phyloP scores from a whole-genome alignment of 768 basidiomycete species.

The Podaxis pistillaris region DNA sequence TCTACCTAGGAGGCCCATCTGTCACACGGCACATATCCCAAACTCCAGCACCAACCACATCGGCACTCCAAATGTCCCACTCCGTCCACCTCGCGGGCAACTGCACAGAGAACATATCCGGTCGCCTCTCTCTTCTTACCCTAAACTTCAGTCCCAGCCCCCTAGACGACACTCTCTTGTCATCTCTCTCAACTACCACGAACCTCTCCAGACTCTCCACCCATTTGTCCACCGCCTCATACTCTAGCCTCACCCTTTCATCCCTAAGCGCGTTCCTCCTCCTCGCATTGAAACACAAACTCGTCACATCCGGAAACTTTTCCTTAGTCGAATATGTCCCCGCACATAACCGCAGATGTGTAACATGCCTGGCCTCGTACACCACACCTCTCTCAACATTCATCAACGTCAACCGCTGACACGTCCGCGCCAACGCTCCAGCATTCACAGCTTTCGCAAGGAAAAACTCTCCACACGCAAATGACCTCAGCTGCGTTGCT shows the following conservation, averaged over 20 bases:
- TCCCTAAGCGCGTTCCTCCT: constrained; percentile 3
- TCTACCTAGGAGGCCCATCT: neutral
- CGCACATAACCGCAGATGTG: constrained; percentile 5
- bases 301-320: constrained; percentile 9
- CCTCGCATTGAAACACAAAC: constrained; percentile 8
- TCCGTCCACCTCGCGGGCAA: constrained; percentile 30
- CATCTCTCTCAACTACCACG: constrained; percentile 7
- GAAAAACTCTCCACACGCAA: constrained; percentile 9
- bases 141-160: neutral
- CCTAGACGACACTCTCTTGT: neutral
- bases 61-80: constrained; percentile 36
- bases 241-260: constrained; percentile 3
- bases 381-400: constrained; percentile 1
- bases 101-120: constrained; percentile 10
- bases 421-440: neutral
- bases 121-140: neutral
- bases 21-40: constrained; percentile 28
- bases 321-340: constrained; percentile 4
- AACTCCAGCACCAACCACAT: constrained; percentile 26
- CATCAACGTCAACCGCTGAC: constrained; percentile 9
- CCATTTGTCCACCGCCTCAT: constrained; percentile 12
- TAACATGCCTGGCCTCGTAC: constrained; percentile 1
- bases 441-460: neutral
- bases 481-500: neutral
- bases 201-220: neutral